Base-by-base conservation (phyloP, 495 filamentous ascomycete species). In the Bacidia gigantensis region DNA sequence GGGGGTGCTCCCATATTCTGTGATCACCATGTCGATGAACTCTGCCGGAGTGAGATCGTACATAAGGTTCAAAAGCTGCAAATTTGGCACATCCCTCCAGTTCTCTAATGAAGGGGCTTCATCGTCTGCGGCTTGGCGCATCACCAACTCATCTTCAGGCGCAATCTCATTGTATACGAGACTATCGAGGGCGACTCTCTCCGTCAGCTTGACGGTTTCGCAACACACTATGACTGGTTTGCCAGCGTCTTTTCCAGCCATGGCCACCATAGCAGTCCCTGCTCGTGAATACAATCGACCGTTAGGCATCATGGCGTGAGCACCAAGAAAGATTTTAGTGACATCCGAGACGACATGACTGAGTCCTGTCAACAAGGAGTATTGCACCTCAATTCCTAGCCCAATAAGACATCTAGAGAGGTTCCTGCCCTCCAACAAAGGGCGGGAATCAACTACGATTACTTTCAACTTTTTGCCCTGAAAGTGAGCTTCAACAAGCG, bases 191-290 rank as follows among this genome's bases (percentile, higher is more conserved):
- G 87, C 84, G 3, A 95, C 87, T 50, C 83, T 79, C 58, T 95
- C 92, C 21, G 86, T 89, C 67, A 95, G 95, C 65, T 97, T 98
- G 70, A 98, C 79, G 2, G 83, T 89, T 72, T 98, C 90, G 64
- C 89, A 96, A 53, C 86, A 86, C 2, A 93, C 87, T 26, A 90
- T 81, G 38, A 98, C 89, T 2, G 89, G 86, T 29, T 87, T 77
- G 47, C 75, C 69, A 20, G 51, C 44, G 45, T 82, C 80, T 54
- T 83, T 81, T 21, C 89, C 92, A 23, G 80, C 81, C 75, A 92
- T 85, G n/a, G 92, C 89, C 3, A 95, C 76, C 35, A 88, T 73
- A 0, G 87, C 88, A 9, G 89, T 95, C 49, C 92, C 92, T 29
- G 88, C 79, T 23, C 90, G 77, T 3, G 83, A 89, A 65, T 88